Base-by-base conservation (phyloP, 371 early-diverging fungal genomes). In the Mucor circinelloides region DNA sequence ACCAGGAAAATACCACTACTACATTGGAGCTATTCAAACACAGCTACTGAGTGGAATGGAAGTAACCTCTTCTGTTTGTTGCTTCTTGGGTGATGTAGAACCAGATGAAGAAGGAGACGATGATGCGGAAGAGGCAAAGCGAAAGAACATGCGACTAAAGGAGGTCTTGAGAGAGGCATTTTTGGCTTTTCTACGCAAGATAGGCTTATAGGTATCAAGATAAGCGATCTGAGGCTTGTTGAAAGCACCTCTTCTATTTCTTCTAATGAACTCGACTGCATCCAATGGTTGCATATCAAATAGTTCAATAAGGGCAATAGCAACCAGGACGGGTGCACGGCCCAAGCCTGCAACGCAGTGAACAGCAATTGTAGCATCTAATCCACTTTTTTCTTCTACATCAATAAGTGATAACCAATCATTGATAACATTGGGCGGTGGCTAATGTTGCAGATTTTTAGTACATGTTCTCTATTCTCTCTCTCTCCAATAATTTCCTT, bases 281-380 rank as follows among this genome's bases (percentile, higher is more conserved):
- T 94, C 94, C 66, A 94, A 73, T 3, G 91, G 88, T 42, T 86
- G 79, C 92, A 92, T 90, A 19, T 93, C 93, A 88, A 50, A 94
- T 59, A 83, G 73, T 75, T 95, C 95, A 54, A 95, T 91, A 59
- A 94, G 74, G 28, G 95, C 95, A 66, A 94, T 89, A 23, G 93
- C 89, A 6, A 89, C 88, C 23, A 91, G 73, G 0, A 88, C 92
- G 15, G 91, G 91, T 8, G 91, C 91, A 19, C 90, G 70, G 6
- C 94, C 94, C 30, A 94, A 82, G 31, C 95, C 94, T 5, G 95
- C 93, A 3, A 94, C 93, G 68, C 95, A 94, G 70, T 94, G 95
- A 6, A 94, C 91, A 1, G 93, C 95, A 63, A 94, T 89, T 0
- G 91, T 89, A 12, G 84, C 83, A 46, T 66, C 52, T 44, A 71